These are phyloP conservation scores for Brassica carinata DNA, from an alignment of 345 rosid genomes.

Conservation along the genomic window DNA sequence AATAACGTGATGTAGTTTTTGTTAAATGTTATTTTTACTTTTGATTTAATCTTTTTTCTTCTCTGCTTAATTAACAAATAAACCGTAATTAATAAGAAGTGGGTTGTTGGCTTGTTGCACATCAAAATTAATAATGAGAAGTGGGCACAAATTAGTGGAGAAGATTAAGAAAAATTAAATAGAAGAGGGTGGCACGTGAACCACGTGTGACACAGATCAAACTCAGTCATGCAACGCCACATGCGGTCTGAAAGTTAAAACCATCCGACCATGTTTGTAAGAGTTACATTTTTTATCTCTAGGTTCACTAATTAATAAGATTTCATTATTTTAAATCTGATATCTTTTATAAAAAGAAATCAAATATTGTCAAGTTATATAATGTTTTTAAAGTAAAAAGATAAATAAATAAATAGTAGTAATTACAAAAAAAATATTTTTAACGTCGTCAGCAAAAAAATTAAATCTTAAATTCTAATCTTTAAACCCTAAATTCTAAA, in stretches of 20 bases:
- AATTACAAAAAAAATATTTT: too few species aligned
- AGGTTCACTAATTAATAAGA: too few species aligned
- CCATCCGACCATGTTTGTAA: neutral
- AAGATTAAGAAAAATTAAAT: neutral
- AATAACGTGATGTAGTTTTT: slow-evolving; percentile 9
- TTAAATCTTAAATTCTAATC: too few species aligned
- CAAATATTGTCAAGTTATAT: too few species aligned
- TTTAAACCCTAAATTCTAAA: too few species aligned
- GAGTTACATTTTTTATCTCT: too few species aligned
- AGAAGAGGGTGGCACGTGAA: slow-evolving; percentile 8
- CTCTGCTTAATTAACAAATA: neutral
- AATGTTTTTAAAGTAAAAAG: too few species aligned
- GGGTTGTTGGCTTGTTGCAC: neutral
- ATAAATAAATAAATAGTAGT: too few species aligned
- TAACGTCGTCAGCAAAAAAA: too few species aligned
- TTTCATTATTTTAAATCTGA: too few species aligned
- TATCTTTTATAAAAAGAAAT: too few species aligned
- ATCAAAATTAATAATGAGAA: neutral
- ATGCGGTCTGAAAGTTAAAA: slow-evolving; percentile 28
- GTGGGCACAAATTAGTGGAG: neutral
- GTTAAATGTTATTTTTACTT: neutral
- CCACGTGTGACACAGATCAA: slow-evolving; percentile 35
- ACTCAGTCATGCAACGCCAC: slow-evolving; percentile 34
- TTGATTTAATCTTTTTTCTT: neutral
- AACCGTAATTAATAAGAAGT: neutral